Evolutionary conservation across 805 yeast species (phyloP), one percentile per base, ranked within the genome.

Genomic region (Candida chilensis): DNA sequence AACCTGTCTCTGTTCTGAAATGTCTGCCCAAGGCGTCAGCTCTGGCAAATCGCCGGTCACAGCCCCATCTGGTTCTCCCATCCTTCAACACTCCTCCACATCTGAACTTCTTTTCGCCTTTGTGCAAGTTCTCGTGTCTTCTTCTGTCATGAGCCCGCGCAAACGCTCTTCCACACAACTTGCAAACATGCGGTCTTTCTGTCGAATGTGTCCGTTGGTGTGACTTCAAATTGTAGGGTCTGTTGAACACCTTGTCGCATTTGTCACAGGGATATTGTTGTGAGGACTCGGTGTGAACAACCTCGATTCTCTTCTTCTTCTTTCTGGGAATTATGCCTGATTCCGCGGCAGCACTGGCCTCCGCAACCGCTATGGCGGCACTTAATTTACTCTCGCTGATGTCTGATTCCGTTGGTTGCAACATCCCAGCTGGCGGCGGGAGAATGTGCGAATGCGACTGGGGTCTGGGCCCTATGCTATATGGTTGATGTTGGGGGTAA

Each of bases 11-110:
- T 2, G 88, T 77, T 33, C 83, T 57, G 45, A 80, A 79, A 45
- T 81, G 92, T 30, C 90, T 64, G 2, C 82, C 75, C 24, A 81
- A 60, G 0, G 90, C 92, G 48, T 82, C 92, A 3, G 83, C 77
- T 25, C 92, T 59, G 4, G 88, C 86, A 51, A 81, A 81, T 38
- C 66, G 62, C 45, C 75, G 72, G 11, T 81, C 78, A 48, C 90
- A 80, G 3, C 88, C 90, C 88, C 90, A 79, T 38, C 55, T 52
- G 3, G 78, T 73, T 10, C 42, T 47, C 1, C 78, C 77, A 41
- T 77, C 78, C 20, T 63, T 62, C 37, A 79, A 50, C 14, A 50
- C 50, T 1, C 87, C 88, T 33, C 69, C 68, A 47, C 92, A 82
- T 32, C 65, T 70, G 51, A 75, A 81, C 48, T 69, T 74, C 58